phyloP scores from a whole-genome alignment of 345 rosid species.

The Laguncularia racemosa region DNA sequence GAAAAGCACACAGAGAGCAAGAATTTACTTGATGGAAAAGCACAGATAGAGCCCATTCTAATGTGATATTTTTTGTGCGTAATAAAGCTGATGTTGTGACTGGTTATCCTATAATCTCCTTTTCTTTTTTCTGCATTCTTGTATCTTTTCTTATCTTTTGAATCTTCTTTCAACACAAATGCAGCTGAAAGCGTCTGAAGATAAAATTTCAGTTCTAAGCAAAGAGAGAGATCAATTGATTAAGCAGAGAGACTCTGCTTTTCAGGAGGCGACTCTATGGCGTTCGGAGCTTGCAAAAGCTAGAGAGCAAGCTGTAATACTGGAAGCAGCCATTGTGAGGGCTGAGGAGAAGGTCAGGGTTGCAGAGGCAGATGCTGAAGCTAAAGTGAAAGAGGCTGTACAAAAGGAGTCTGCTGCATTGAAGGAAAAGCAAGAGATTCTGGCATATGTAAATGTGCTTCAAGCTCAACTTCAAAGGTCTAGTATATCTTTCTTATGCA shows the following conservation, averaged over 20 bases:
- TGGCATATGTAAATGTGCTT: conserved; percentile 69
- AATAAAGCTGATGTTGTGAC: too few relatives aligned
- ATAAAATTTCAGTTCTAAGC: conserved; percentile 41
- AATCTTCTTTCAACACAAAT: conserved; percentile 5
- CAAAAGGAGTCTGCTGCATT: conserved; percentile 62
- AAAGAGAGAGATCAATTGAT: conserved; percentile 73
- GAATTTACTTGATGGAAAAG: too few relatives aligned
- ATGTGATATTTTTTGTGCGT: too few relatives aligned
- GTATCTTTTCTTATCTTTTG: neutral
- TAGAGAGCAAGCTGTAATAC: conserved; percentile 78
- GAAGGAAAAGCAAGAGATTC: conserved; percentile 87
- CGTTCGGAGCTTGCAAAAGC: conserved; percentile 96
- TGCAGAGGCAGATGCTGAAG: conserved; percentile 65
- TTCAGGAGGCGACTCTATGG: conserved; percentile 93
- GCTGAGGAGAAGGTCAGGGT: conserved; percentile 93
- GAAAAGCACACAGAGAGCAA: neutral
- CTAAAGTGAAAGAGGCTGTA: conserved; percentile 72
- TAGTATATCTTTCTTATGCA: conserved; percentile 10
- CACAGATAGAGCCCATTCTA: neutral
- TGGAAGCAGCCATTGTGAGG: conserved; percentile 86
- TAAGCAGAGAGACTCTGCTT: conserved; percentile 78
- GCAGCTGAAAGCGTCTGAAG: conserved; percentile 73
- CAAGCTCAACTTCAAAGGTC: conserved; percentile 92
- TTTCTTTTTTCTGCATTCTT: neutral
- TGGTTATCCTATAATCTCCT: too few relatives aligned